phyloP scores from a whole-genome alignment of 1,284 basidiomycete species.

The Rhodotorula sp. region DNA sequence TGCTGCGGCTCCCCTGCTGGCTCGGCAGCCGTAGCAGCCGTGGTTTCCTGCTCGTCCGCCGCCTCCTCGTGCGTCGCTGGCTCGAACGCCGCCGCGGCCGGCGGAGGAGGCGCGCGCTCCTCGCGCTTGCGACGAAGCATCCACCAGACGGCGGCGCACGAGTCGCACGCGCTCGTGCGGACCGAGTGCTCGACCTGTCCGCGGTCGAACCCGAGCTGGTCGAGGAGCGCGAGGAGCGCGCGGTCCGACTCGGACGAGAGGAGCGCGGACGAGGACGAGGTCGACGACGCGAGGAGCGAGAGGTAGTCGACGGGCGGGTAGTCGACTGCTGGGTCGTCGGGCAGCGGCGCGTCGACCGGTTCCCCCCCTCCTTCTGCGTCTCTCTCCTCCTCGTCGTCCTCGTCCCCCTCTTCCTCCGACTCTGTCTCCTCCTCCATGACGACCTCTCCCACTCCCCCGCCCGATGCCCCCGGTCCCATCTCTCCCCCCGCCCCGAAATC shows the following conservation, averaged over 20 bases:
- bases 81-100: constrained; percentile 18
- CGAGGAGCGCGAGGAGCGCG: constrained; percentile 73
- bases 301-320: not conserved
- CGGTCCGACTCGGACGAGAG: constrained; percentile 60
- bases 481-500: constrained; percentile 7
- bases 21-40: not conserved
- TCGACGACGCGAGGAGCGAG: constrained; percentile 58
- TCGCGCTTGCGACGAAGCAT: constrained; percentile 67
- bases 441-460: no score
- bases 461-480: not conserved
- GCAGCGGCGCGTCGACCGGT: not conserved
- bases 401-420: not conserved
- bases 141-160: constrained; percentile 93
- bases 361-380: not conserved
- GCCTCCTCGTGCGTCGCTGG: not conserved
- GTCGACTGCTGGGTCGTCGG: no score
- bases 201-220: constrained; percentile 80
- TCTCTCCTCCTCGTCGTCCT: not conserved
- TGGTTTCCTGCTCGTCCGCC: not conserved
- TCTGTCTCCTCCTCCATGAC: not conserved
- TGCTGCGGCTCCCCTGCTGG: not conserved
- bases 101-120: constrained; percentile 10
- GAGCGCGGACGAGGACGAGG: constrained; percentile 60
- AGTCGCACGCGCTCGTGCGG: constrained; percentile 86
- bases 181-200: constrained; percentile 94